phyloP scores from a whole-genome alignment of 2,329 filamentous ascomycete genomes.

The Aspergillus phoenicis region DNA sequence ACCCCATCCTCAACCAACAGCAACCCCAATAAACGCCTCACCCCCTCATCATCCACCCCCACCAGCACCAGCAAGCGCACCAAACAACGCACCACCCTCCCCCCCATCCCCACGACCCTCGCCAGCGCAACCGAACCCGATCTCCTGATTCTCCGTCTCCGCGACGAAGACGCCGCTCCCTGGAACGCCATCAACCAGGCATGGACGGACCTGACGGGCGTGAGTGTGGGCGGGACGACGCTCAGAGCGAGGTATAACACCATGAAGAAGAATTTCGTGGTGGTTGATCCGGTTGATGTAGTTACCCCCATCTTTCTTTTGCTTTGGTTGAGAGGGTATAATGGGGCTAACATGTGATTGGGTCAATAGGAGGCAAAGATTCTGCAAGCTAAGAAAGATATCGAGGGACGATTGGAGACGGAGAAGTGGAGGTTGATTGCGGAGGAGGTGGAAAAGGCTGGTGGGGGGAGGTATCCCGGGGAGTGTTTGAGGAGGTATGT shows the following conservation, averaged over 20 bases:
- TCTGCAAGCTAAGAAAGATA: conserved; percentile 39
- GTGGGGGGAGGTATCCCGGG: conserved; percentile 38
- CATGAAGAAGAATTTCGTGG: conserved; percentile 44
- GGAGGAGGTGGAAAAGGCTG: conserved; percentile 31
- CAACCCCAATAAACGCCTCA: too few species aligned
- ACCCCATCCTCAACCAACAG: too few species aligned
- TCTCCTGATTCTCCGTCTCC: conserved; percentile 32
- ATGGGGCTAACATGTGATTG: neutral
- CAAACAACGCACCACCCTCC: conserved; percentile 4
- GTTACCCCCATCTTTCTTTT: neutral
- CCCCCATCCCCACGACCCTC: conserved; percentile 27
- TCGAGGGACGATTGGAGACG: conserved; percentile 43
- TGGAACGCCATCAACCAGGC: conserved; percentile 32
- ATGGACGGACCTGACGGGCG: conserved; percentile 33
- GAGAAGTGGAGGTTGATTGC: conserved; percentile 46
- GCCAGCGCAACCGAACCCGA: conserved; percentile 26
- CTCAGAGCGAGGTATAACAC: conserved; percentile 43
- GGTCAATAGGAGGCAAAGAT: conserved; percentile 30
- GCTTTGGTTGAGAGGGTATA: too few species aligned
- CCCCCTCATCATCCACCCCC: too few species aligned
- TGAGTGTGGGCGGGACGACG: conserved; percentile 37
- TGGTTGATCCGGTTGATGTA: conserved; percentile 41
- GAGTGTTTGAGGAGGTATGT: conserved; percentile 43
- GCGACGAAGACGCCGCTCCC: conserved; percentile 26
- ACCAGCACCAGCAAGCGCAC: too few species aligned